Base-by-base conservation (phyloP, 1,284 basidiomycete species). In the Ceratobasidium papillatum region DNA sequence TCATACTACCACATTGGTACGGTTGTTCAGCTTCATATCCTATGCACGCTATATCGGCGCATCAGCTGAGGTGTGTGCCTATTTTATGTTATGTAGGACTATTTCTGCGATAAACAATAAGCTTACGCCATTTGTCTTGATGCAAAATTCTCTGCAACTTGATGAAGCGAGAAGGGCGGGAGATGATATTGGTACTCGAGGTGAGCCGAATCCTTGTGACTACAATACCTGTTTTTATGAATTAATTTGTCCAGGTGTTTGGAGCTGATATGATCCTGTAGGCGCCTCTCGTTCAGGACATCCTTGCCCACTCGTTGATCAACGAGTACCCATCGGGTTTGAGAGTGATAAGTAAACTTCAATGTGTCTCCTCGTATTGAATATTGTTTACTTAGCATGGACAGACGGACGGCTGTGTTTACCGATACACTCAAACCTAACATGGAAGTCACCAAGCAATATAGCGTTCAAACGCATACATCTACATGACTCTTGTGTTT, bases 1-100 rank as follows among this genome's bases (percentile, higher is more conserved):
- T 30, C 51, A 47, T n/a, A n/a, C n/a, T n/a, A n/a, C n/a, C n/a
- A n/a, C n/a, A n/a, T n/a, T n/a, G n/a, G n/a, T n/a, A n/a, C n/a
- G n/a, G n/a, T n/a, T n/a, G n/a, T n/a, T n/a, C n/a, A n/a, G n/a
- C n/a, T n/a, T n/a, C n/a, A n/a, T n/a, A n/a, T n/a, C n/a, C 2
- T 87, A 86, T 75, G 90, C 87, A 14, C 84, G 90, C 12, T 92
- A 92, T 81, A 86, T 91, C 74, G 90, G 91, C 58, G 90, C 89
- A 89, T 85, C 84, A 36, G 81, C 0, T 83, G 81, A 77, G 81
- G 78, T 38, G 82, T 82, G 3, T 83, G 47, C 27, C 27, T 69
- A 43, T 75, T 69, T 52, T 65, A 75, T 30, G 64, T 52, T 32
- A 69, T 69, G 65, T 45, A 74, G 19, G 71, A 69, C 62, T 68